Base-by-base conservation (phyloP, 2,329 filamentous ascomycete genomes). In the Fusarium neocosmosporiellum region DNA sequence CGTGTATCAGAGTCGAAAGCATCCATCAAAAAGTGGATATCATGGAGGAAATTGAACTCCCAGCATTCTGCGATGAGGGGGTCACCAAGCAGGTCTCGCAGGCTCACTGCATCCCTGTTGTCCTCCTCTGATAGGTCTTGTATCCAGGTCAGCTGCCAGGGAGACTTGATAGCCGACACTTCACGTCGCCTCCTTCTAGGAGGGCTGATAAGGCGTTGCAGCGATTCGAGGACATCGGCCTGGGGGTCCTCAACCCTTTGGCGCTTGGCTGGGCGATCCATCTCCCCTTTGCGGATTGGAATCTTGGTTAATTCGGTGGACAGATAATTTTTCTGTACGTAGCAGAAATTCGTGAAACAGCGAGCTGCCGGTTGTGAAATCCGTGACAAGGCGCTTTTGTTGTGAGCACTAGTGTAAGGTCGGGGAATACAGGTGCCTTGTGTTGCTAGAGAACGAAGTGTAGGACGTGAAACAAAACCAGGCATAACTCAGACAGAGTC, bases 11-110 rank as follows among this genome's bases (percentile, higher is more conserved):
- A 74, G 69, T 91, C 87, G 61, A 91, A 86, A 6, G 88, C 85
- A 27, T 80, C 76, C 83, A 90, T 84, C 24, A 91, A 76, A 67
- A 90, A 91, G 46, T 84, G 81, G 14, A 91, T 80, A 72, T 93
- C 88, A 70, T 92, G 88, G 2, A 93, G 78, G 63, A 84, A 93
- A 76, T 93, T 93, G 80, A 93, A 93, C 63, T 91, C 86, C 91
- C 91, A 93, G 71, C 88, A 90, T 77, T 93, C 89, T 41, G 88
- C 87, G 63, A 96, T 93, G 70, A 94, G 84, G 0, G 93, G 92
- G 78, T 95, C 90, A 0, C 92, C 90, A 1, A 97, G 85, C 7
- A 97, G 86, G 66, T 94, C 92, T 6, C 83, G 82, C 11, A 96
- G 83, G 2, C 85, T 87, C 36, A 96, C 81, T 0, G 93, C 86